Evolutionary conservation across 1,284 basidiomycete genomes (phyloP).

Genomic region (Fereydounia khargensis): DNA sequence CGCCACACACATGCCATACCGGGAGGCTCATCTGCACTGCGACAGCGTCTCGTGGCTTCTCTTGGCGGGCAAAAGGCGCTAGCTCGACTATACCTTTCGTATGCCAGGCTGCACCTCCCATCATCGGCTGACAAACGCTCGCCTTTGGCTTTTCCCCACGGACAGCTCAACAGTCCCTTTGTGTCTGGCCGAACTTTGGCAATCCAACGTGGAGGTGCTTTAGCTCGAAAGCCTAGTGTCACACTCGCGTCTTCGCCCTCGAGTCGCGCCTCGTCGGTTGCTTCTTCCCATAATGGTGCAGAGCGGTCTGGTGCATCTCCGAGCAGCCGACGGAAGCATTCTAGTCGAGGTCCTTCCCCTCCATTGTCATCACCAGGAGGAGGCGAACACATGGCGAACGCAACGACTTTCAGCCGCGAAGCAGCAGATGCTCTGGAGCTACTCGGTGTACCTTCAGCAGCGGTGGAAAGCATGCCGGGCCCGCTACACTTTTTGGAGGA

Average conservation of each 20-base stretch:
- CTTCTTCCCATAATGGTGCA: slow-evolving; percentile 11
- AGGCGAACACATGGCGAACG: too few species aligned
- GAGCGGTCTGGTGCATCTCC: too few species aligned
- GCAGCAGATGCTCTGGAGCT: too few species aligned
- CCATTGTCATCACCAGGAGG: too few species aligned
- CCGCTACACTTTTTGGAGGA: slow-evolving; percentile 28
- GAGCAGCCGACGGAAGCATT: too few species aligned
- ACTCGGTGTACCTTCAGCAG: too few species aligned
- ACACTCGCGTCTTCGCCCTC: slow-evolving; percentile 9
- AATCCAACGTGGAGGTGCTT: not conserved
- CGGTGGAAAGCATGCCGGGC: slow-evolving; percentile 9
- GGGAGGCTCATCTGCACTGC: too few species aligned
- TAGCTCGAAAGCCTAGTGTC: slow-evolving; percentile 2
- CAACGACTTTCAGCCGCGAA: too few species aligned
- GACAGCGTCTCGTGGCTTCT: slow-evolving; percentile 34
- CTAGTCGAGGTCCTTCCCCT: too few species aligned
- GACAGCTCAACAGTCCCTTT: slow-evolving; percentile 29
- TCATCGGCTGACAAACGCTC: slow-evolving; percentile 18
- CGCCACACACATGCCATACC: slow-evolving; percentile 22
- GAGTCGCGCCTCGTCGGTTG: slow-evolving; percentile 19
- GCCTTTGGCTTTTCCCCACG: slow-evolving; percentile 33
- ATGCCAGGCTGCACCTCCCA: slow-evolving; percentile 30
- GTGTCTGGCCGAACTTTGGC: slow-evolving; percentile 9
- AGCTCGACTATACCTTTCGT: slow-evolving; percentile 38
- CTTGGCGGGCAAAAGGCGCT: slow-evolving; percentile 37